phyloP scores from a whole-genome alignment of 108 stramenopile genomes.

The Fistulifera solaris region DNA sequence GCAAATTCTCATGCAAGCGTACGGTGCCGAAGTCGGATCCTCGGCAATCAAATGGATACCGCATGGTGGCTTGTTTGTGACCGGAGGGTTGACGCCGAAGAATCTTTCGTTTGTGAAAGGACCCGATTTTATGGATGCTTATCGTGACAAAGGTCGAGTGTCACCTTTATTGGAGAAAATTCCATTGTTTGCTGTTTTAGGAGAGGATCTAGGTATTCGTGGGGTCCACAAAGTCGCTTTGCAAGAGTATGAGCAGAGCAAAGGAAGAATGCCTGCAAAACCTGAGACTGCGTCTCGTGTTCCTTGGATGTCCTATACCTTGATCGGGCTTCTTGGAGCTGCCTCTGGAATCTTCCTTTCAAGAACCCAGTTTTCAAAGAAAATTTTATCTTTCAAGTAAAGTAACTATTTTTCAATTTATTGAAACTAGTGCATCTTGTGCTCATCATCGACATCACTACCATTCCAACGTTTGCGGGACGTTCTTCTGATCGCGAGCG shows the following conservation, averaged over 20 bases:
- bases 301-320: background rate
- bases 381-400: constrained; percentile 10
- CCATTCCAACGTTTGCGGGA: too few relatives aligned
- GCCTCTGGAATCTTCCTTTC: background rate
- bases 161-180: constrained; percentile 50
- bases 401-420: constrained; percentile 12
- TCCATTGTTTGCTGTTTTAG: constrained; percentile 86
- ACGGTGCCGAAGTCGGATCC: constrained; percentile 88
- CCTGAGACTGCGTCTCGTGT: background rate
- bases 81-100: constrained; percentile 96
- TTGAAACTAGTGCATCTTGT: constrained; percentile 16
- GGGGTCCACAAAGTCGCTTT: constrained; percentile 55
- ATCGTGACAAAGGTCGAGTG: constrained; percentile 89
- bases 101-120: constrained; percentile 73
- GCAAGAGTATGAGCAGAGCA: constrained; percentile 4
- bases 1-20: constrained; percentile 62
- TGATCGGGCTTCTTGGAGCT: background rate
- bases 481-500: too few relatives aligned
- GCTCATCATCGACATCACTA: too few relatives aligned
- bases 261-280: background rate
- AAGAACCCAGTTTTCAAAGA: constrained; percentile 1
- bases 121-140: constrained; percentile 85
- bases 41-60: constrained; percentile 88
- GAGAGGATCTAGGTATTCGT: constrained; percentile 90
- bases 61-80: constrained; percentile 89